phyloP scores from a whole-genome alignment of 129 eudicot species.

The Ambrosia artemisiifolia region DNA sequence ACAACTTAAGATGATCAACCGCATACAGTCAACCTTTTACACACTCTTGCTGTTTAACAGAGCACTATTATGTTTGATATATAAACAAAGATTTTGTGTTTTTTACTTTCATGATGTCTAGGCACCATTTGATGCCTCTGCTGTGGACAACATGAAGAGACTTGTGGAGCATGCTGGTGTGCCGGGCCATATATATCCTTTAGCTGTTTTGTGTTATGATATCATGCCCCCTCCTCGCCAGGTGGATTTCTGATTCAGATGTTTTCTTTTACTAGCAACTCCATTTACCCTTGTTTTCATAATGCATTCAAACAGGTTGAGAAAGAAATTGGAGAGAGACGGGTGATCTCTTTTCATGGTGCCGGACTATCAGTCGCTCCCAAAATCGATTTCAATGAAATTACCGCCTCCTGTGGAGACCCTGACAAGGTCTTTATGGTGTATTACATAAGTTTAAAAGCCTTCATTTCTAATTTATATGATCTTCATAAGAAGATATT shows the following conservation, averaged over 20 bases:
- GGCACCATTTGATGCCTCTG: constrained; percentile 86
- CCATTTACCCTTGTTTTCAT: background rate
- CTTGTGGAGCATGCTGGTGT: constrained; percentile 85
- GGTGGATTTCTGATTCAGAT: constrained; percentile 37
- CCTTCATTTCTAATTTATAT: background rate
- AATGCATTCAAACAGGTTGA: constrained; percentile 53
- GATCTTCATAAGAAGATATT: background rate
- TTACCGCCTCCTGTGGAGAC: constrained; percentile 37
- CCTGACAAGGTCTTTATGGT: constrained; percentile 58
- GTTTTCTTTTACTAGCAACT: background rate
- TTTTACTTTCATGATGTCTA: background rate
- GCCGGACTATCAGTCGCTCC: constrained; percentile 78
- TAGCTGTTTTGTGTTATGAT: constrained; percentile 75
- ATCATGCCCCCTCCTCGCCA: constrained; percentile 96
- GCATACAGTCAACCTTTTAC: no score
- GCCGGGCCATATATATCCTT: constrained; percentile 79
- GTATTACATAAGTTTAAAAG: constrained; percentile 4
- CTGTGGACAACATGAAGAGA: constrained; percentile 86
- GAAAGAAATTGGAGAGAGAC: constrained; percentile 87
- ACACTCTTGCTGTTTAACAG: no score
- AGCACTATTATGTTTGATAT: no score
- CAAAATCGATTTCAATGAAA: constrained; percentile 44
- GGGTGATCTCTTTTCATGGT: constrained; percentile 77
- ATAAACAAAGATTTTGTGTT: background rate
- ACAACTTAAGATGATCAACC: no score